These are phyloP conservation scores for Takashimella tepidaria DNA, from an alignment of 1,284 basidiomycete species.

Conservation along the genomic window DNA sequence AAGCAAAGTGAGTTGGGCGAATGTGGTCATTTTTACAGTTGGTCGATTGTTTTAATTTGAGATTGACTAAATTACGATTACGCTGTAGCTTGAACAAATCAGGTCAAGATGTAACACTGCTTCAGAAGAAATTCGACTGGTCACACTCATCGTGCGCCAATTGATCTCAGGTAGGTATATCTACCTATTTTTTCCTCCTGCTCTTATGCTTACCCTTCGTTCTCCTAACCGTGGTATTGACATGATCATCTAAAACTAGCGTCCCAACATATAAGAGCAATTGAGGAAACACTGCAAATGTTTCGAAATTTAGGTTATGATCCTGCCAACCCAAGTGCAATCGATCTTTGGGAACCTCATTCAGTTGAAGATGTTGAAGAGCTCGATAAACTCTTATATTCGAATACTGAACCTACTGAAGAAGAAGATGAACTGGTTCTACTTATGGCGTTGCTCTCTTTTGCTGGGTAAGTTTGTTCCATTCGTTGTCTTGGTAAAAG, in stretches of 20 bases:
- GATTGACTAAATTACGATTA: too few species aligned
- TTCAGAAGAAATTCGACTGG: constrained; percentile 20
- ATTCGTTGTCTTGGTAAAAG: too few species aligned
- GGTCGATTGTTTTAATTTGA: too few species aligned
- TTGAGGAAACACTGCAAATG: constrained; percentile 11
- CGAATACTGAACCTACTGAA: constrained; percentile 2
- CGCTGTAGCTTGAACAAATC: constrained; percentile 16
- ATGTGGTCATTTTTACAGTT: too few species aligned
- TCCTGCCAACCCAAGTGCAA: constrained; percentile 8
- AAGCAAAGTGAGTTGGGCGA: constrained; percentile 12
- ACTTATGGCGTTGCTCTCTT: constrained; percentile 24
- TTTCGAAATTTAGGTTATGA: constrained; percentile 24
- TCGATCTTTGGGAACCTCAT: constrained; percentile 9
- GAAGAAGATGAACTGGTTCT: constrained; percentile 14
- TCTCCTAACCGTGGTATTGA: neutral
- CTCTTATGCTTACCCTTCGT: too few species aligned
- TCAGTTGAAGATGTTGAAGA: constrained; percentile 15
- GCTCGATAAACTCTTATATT: constrained; percentile 4
- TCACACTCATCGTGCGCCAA: constrained; percentile 20
- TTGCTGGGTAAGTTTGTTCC: constrained; percentile 21
- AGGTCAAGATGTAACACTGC: constrained; percentile 13
- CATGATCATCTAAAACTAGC: constrained; percentile 1
- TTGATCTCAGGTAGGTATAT: constrained; percentile 14
- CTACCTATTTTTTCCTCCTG: too few species aligned
- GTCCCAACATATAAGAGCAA: constrained; percentile 11